Percentiles rank a stretch among this genome's conserved stretches.
Conservation (phyloP, 768 basidiomycete genomes). For the Crucibulum laeve region DNA sequence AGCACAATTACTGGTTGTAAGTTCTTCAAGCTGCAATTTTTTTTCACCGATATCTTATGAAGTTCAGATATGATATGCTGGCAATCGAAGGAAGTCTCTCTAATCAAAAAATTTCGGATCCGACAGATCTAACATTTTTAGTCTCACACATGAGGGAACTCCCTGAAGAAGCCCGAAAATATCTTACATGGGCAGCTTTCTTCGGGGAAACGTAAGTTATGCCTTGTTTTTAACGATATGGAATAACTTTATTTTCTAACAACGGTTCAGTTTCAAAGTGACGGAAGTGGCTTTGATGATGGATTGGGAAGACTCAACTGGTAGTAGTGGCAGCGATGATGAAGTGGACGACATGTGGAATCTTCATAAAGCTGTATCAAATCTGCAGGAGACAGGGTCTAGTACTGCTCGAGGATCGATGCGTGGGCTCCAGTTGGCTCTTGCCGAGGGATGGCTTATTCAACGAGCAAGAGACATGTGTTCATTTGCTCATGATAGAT, state of each 20-base stretch:
- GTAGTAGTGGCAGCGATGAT: slow-evolving; percentile 46
- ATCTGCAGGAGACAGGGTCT: slow-evolving; percentile 36
- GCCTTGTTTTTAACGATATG: neutral
- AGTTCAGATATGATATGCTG: slow-evolving; percentile 46
- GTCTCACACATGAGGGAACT: slow-evolving; percentile 55
- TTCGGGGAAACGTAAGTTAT: slow-evolving; percentile 63
- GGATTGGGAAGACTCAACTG: slow-evolving; percentile 65
- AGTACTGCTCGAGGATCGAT: slow-evolving; percentile 53
- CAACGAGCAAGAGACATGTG: slow-evolving; percentile 74
- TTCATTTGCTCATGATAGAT: slow-evolving; percentile 70
- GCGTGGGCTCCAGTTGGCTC: slow-evolving; percentile 62
- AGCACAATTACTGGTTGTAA: slow-evolving; percentile 62
- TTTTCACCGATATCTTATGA: slow-evolving; percentile 3
- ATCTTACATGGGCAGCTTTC: slow-evolving; percentile 67
- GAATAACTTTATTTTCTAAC: neutral
- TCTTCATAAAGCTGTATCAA: slow-evolving; percentile 46
- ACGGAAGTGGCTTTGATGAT: slow-evolving; percentile 71
- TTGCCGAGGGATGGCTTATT: slow-evolving; percentile 71
- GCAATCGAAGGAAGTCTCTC: slow-evolving; percentile 53
- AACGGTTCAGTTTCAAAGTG: slow-evolving; percentile 55
- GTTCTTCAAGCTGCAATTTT: slow-evolving; percentile 16
- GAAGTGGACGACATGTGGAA: slow-evolving; percentile 49
- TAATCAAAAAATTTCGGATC: slow-evolving; percentile 50
- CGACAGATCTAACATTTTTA: slow-evolving; percentile 60
- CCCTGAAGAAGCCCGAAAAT: slow-evolving; percentile 60